A percentile compares a stretch with the other conserved stretches of the same genome.
Conservation (phyloP, 805 yeast species). For the Metschnikowia peoriensis region DNA sequence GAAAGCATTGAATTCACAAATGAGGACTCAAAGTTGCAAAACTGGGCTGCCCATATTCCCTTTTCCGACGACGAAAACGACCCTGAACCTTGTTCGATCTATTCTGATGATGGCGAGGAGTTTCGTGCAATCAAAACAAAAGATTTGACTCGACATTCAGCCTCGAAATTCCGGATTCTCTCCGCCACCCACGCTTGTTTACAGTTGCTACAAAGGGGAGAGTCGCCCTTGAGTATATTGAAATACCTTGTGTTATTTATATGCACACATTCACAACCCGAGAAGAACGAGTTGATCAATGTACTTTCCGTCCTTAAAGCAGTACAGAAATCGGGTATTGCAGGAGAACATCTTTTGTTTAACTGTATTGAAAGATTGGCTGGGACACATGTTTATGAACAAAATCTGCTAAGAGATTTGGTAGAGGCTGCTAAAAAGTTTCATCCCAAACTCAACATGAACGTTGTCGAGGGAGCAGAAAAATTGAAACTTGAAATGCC, state of each 20-base stretch:
- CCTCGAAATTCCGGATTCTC: slow-evolving; percentile 12
- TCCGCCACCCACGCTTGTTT: slow-evolving; percentile 19
- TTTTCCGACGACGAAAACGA: slow-evolving; percentile 26
- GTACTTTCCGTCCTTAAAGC: slow-evolving; percentile 22
- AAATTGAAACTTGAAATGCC: background rate
- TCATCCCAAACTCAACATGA: background rate
- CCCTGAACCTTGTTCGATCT: slow-evolving; percentile 15
- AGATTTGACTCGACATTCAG: slow-evolving; percentile 2
- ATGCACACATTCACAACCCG: slow-evolving; percentile 18
- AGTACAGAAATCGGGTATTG: slow-evolving; percentile 19
- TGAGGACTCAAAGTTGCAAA: background rate
- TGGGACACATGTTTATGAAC: slow-evolving; percentile 1
- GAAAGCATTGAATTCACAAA: background rate
- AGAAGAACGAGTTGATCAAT: slow-evolving; percentile 14
- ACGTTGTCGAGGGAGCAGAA: background rate
- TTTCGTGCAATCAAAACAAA: background rate
- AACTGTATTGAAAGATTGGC: slow-evolving; percentile 25
- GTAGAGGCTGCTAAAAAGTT: background rate
- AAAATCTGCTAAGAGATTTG: background rate
- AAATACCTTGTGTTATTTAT: slow-evolving; percentile 26
- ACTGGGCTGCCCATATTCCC: slow-evolving; percentile 28
- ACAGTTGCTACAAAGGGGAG: slow-evolving; percentile 26
- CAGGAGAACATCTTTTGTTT: slow-evolving; percentile 18
- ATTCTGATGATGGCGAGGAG: slow-evolving; percentile 7
- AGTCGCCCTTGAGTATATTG: slow-evolving; percentile 25